Percentiles rank a stretch among this genome's conserved stretches.
Conservation (phyloP, 2,329 filamentous ascomycete genomes). For the Monosporascus sp. region DNA sequence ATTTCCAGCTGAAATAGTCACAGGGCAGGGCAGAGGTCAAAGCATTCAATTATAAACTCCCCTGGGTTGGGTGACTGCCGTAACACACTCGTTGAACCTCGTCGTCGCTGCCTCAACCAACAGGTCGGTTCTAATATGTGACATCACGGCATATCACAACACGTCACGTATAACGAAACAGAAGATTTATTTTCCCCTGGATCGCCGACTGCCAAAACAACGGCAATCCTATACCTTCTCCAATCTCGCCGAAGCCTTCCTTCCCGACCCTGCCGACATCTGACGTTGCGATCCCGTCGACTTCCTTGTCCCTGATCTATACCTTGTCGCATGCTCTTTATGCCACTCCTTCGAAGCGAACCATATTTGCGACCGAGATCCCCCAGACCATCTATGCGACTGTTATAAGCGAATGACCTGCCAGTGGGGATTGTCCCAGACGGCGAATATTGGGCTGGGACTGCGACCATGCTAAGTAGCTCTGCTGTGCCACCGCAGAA, state of each 20-base stretch:
- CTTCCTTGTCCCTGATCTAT: too few relatives aligned
- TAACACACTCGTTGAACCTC: too few relatives aligned
- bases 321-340: neutral
- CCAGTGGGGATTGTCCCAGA: slow-evolving; percentile 5
- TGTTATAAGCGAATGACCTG: slow-evolving; percentile 8
- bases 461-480: slow-evolving; percentile 45
- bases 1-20: too few relatives aligned
- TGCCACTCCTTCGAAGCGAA: neutral
- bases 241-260: slow-evolving; percentile 13
- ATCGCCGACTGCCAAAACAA: neutral
- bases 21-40: too few relatives aligned
- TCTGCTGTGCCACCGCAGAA: slow-evolving; percentile 51
- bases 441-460: neutral
- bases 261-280: neutral
- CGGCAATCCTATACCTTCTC: neutral
- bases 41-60: too few relatives aligned
- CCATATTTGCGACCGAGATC: neutral
- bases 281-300: neutral
- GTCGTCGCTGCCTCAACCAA: too few relatives aligned
- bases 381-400: slow-evolving; percentile 6
- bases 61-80: too few relatives aligned
- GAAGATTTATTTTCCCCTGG: neutral
- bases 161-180: too few relatives aligned
- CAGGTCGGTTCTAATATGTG: too few relatives aligned
- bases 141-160: too few relatives aligned